Conservation (phyloP, 768 basidiomycete genomes). For the Candolleomyces efflorescens region DNA sequence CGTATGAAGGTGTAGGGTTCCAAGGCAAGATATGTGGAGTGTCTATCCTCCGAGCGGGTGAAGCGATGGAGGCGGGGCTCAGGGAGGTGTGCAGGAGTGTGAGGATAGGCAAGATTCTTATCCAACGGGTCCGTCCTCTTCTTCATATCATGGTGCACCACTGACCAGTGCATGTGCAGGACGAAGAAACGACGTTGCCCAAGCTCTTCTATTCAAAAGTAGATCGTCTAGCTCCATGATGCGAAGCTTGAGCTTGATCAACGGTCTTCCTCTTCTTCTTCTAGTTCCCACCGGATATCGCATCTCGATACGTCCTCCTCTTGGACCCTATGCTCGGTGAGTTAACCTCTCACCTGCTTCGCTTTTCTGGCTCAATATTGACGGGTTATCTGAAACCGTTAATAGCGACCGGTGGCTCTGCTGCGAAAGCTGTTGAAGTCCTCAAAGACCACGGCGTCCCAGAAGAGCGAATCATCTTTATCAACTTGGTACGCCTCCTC, state of each 20-base stretch:
- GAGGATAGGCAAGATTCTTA: constrained; percentile 96
- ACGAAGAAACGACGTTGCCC: constrained; percentile 90
- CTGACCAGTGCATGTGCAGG: constrained; percentile 40
- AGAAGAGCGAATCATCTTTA: constrained; percentile 92
- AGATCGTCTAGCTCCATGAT: background rate
- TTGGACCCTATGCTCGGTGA: constrained; percentile 96
- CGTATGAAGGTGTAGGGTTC: constrained; percentile 90
- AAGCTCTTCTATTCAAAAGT: constrained; percentile 93
- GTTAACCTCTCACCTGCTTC: too few species aligned
- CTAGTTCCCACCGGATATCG: constrained; percentile 92
- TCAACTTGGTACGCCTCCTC: constrained; percentile 68
- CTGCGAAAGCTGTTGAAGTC: constrained; percentile 96
- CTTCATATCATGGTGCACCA: background rate
- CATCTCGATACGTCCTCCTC: constrained; percentile 85
- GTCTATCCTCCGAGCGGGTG: constrained; percentile 90
- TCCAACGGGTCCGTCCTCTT: constrained; percentile 68
- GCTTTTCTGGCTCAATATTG: background rate
- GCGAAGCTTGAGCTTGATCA: background rate
- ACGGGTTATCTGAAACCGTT: background rate
- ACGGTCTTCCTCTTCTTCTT: background rate
- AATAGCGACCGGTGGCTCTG: constrained; percentile 91
- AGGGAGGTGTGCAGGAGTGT: constrained; percentile 93
- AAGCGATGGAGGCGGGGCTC: constrained; percentile 98
- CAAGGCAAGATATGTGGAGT: constrained; percentile 97
- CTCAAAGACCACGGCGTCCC: constrained; percentile 88